A percentile compares a stretch with the other conserved stretches of the same genome.
phyloP scores from a whole-genome alignment of 2,329 filamentous ascomycete species.

The Arthrobotrys iridis region DNA sequence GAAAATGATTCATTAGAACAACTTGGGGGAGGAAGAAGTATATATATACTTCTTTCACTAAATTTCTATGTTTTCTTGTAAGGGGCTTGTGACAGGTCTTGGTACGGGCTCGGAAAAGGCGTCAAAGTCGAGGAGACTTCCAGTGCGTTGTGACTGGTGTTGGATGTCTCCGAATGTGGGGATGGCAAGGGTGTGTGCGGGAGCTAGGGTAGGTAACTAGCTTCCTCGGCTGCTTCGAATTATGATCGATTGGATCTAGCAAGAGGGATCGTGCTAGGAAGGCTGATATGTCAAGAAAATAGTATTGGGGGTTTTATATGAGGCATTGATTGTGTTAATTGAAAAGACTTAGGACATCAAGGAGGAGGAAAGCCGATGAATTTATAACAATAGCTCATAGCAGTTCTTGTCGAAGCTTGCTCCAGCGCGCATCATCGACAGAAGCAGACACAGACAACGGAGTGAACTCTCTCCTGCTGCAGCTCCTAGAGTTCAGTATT shows the following conservation, averaged over 20 bases:
- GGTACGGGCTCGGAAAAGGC: too few relatives aligned
- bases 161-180: too few relatives aligned
- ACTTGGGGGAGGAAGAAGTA: background rate
- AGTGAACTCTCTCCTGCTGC: slow-evolving; percentile 38
- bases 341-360: background rate
- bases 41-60: background rate
- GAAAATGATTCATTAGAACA: slow-evolving; percentile 22
- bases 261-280: too few relatives aligned
- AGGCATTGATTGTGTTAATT: background rate
- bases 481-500: slow-evolving; percentile 13
- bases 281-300: too few relatives aligned
- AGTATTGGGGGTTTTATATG: too few relatives aligned
- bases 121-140: too few relatives aligned
- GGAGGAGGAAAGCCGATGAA: background rate
- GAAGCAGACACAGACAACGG: background rate
- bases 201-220: too few relatives aligned
- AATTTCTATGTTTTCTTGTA: background rate
- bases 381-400: slow-evolving; percentile 13
- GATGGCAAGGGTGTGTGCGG: too few relatives aligned
- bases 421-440: background rate
- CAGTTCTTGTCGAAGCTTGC: background rate
- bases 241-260: too few relatives aligned
- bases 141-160: too few relatives aligned
- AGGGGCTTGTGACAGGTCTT: background rate
- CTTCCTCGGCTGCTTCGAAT: too few relatives aligned